Evolutionary conservation across 1,284 basidiomycete species (phyloP), one percentile per base, ranked within the genome.

Genomic region (Ceraceosorus guamensis): DNA sequence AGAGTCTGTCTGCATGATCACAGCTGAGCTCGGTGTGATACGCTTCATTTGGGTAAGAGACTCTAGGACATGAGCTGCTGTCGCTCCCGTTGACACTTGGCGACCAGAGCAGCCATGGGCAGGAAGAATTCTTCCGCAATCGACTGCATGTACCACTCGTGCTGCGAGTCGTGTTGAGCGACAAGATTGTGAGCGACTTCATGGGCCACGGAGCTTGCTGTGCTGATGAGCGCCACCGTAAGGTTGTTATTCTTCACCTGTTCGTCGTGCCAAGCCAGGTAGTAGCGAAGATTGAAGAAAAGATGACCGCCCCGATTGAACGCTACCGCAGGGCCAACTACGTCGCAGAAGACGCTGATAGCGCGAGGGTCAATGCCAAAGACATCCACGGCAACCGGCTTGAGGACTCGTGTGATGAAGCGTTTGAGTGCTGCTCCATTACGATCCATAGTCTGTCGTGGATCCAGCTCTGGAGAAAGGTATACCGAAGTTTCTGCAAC

Each of bases 101-200:
- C 39, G 11, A 41, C 39, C 10, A 41, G 39, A 16, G 39, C 39
- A 41, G 39, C 39, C 11, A 41, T 11, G 11, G 39, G 39, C 39
- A 41, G 39, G 39, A 41, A 41, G 39, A 41, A 41, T 16, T 80
- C 82, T 76, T 95, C 89, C 60, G 88, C 87, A 18, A 96, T 88
- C 5, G 87, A 85, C 34, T 89, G 89, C 70, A 95, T 92, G 77
- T 91, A 95, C 76, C 93, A 96, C 67, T 91, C 89, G 71, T 93
- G 90, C 72, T 79, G 69, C 0, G 78, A 67, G 61, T 81, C 80
- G 62, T 81, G 80, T 7, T 88, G 87, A 49, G 84, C 80, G 14
- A 89, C 86, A 1, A 90, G 79, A 67, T 91, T 91, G 75, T 91
- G 88, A 11, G 75, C 67, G 33, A 78, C 87, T 75, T 93, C 92